A percentile compares a stretch with the other conserved stretches of the same genome.
phyloP scores from a whole-genome alignment of 495 filamentous ascomycete genomes.

The Opeltia flavorubescens region DNA sequence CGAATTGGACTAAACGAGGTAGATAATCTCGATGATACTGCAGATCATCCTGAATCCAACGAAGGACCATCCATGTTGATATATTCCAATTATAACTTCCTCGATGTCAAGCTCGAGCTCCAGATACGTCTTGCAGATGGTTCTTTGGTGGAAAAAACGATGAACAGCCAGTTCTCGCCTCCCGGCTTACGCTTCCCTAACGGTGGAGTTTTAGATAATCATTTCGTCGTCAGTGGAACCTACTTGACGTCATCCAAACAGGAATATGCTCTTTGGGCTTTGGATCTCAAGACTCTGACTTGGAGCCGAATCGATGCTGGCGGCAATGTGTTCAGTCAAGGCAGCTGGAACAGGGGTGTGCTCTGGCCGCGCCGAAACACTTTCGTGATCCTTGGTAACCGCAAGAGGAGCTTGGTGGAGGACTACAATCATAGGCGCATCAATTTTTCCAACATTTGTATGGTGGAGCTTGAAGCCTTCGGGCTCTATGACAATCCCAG shows the following conservation, averaged over 20 bases:
- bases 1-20: constrained; percentile 50
- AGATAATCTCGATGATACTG: constrained; percentile 22
- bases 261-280: constrained; percentile 93
- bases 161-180: constrained; percentile 75
- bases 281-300: constrained; percentile 72
- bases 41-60: constrained; percentile 29
- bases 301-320: constrained; percentile 95
- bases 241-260: constrained; percentile 96
- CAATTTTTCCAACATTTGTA: constrained; percentile 90
- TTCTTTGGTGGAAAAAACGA: constrained; percentile 68
- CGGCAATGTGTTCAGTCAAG: constrained; percentile 84
- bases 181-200: constrained; percentile 92
- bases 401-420: constrained; percentile 85
- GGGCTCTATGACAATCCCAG: constrained; percentile 92
- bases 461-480: constrained; percentile 94
- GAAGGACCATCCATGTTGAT: constrained; percentile 80
- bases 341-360: constrained; percentile 92
- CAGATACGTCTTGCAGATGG: constrained; percentile 81
- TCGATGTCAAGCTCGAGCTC: constrained; percentile 90
- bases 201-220: constrained; percentile 81
- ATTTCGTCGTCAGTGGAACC: constrained; percentile 93
- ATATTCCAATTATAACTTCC: constrained; percentile 97
- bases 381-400: constrained; percentile 88
- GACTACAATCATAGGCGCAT: constrained; percentile 97
- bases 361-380: constrained; percentile 85